Evolutionary conservation across 176 grass and related monocot species (phyloP).

Genomic region (Musa acuminata): DNA sequence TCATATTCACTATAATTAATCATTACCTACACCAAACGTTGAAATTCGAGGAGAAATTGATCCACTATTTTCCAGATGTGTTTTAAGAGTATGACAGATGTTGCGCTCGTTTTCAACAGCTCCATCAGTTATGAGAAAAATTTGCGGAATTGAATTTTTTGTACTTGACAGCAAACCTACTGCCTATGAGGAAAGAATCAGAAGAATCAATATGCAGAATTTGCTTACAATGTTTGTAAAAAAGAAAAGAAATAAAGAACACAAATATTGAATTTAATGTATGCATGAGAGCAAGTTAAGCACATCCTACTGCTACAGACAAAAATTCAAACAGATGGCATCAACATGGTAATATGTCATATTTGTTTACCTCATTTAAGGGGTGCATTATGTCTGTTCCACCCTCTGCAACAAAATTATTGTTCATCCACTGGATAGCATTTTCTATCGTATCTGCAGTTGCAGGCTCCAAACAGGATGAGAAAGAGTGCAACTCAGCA

Average conservation of each 20-base stretch:
- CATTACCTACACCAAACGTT: conserved; percentile 85
- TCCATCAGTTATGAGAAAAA: conserved; percentile 95
- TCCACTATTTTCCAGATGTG: conserved; percentile 35
- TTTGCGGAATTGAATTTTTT: conserved; percentile 63
- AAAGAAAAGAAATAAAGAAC: neutral
- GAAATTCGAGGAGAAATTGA: conserved; percentile 78
- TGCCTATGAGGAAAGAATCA: conserved; percentile 40
- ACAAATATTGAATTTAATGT: neutral
- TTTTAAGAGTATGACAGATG: conserved; percentile 61
- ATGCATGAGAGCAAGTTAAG: neutral
- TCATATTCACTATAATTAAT: conserved; percentile 4
- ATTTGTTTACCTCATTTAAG: conserved; percentile 55
- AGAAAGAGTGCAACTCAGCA: conserved; percentile 60
- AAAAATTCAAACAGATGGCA: neutral
- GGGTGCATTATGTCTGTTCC: conserved; percentile 74
- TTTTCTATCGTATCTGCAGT: conserved; percentile 57
- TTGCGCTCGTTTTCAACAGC: conserved; percentile 73
- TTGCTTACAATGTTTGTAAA: neutral
- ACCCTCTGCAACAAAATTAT: conserved; percentile 50
- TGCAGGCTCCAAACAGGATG: conserved; percentile 62
- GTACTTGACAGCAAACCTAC: conserved; percentile 54
- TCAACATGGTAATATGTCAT: neutral
- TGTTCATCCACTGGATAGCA: conserved; percentile 58
- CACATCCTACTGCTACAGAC: neutral
- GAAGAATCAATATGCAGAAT: neutral